These are phyloP conservation scores for Amphicarpaea edgeworthii DNA, from an alignment of 306 rosid species.

Conservation along the genomic window DNA sequence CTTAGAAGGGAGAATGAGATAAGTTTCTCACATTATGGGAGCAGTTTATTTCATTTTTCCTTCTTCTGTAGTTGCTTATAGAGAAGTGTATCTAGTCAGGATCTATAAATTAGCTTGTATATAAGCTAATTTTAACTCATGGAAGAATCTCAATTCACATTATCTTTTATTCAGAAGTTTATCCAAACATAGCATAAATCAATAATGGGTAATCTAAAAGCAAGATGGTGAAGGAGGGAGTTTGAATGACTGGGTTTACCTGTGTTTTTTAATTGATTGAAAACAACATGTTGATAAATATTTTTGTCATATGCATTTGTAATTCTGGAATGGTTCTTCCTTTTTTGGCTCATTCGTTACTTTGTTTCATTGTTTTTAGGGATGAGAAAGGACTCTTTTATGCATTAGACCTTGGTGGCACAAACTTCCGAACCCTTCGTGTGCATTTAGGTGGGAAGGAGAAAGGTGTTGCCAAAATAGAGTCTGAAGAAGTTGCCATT, in stretches of 20 bases:
- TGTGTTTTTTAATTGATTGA: background rate
- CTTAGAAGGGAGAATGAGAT: too few relatives aligned
- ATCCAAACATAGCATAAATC: background rate
- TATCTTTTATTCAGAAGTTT: background rate
- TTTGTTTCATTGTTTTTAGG: constrained; percentile 53
- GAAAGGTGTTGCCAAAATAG: constrained; percentile 62
- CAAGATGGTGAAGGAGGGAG: constrained; percentile 7
- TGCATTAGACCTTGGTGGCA: constrained; percentile 98
- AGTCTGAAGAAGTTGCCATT: constrained; percentile 83
- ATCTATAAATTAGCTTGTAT: background rate
- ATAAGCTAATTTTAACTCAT: background rate
- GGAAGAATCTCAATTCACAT: background rate
- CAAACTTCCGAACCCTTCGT: constrained; percentile 91
- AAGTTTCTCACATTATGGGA: background rate
- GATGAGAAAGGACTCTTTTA: constrained; percentile 89
- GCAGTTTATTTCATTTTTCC: background rate
- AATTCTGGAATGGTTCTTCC: background rate
- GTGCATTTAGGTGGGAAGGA: constrained; percentile 89
- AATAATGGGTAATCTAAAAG: constrained; percentile 5
- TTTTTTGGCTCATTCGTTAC: background rate
- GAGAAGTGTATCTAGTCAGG: background rate
- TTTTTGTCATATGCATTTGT: constrained; percentile 3
- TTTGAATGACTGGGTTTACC: constrained; percentile 19
- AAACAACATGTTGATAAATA: background rate
- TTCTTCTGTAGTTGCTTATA: background rate